phyloP scores from a whole-genome alignment of 305 asterid species.

The Euphrasia arctica region DNA sequence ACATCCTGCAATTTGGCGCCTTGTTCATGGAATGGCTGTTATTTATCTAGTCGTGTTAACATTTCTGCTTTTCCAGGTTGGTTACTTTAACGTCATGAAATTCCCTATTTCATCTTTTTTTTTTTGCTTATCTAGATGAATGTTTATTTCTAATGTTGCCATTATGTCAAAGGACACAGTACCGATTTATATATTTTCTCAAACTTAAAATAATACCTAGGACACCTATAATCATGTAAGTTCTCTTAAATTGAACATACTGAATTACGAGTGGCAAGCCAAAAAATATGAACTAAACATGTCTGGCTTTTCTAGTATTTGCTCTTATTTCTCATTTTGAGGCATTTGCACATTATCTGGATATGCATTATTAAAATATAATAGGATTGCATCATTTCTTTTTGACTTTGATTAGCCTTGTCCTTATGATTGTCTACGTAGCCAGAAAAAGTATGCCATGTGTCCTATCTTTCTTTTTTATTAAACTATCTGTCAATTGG shows the following conservation, averaged over 20 bases:
- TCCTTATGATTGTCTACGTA: neutral
- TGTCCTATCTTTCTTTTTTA: neutral
- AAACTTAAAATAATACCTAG: slow-evolving; percentile 17
- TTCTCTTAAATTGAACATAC: slow-evolving; percentile 1
- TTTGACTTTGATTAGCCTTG: neutral
- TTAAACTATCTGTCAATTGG: slow-evolving; percentile 17
- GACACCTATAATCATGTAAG: neutral
- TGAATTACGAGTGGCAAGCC: slow-evolving; percentile 1
- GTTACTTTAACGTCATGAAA: slow-evolving; percentile 9
- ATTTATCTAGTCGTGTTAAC: slow-evolving; percentile 82
- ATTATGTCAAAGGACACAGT: neutral
- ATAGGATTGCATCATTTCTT: neutral
- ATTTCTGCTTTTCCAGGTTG: slow-evolving; percentile 88
- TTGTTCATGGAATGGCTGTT: slow-evolving; percentile 94
- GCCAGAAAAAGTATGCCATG: neutral
- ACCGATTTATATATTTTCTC: neutral
- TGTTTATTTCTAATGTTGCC: neutral
- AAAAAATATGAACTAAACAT: slow-evolving; percentile 7
- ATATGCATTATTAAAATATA: slow-evolving; percentile 4
- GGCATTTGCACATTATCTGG: neutral
- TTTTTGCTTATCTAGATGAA: slow-evolving; percentile 13
- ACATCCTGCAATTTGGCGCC: slow-evolving; percentile 96
- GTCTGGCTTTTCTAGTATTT: neutral
- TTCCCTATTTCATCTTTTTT: slow-evolving; percentile 10
- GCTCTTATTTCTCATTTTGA: slow-evolving; percentile 8